phyloP scores from a whole-genome alignment of 139 green algal genomes.

The Coelastrella sp. region DNA sequence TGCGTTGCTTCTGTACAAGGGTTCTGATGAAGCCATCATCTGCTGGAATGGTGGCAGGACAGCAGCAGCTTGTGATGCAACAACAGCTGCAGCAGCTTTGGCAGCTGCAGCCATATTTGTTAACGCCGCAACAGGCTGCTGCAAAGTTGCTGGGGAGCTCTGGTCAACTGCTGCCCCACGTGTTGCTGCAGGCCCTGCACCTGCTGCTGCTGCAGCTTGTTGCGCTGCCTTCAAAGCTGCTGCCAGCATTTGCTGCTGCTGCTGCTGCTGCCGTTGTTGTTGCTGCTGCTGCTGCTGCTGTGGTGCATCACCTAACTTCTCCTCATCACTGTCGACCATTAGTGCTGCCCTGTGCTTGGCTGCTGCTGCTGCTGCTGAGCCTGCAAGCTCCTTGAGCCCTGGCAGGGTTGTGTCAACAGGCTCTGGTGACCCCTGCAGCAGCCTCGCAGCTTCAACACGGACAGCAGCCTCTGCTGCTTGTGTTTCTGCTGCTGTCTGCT shows the following conservation, averaged over 20 bases:
- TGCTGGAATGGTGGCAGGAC: background rate
- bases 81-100: background rate
- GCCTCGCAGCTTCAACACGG: background rate
- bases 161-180: background rate
- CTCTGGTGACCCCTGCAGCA: slow-evolving; percentile 12
- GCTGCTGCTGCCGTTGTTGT: background rate
- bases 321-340: slow-evolving; percentile 29
- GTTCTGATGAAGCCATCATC: background rate
- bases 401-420: slow-evolving; percentile 17
- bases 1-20: background rate
- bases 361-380: slow-evolving; percentile 24
- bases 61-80: background rate
- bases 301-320: background rate
- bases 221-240: background rate
- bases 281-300: background rate
- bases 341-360: slow-evolving; percentile 28
- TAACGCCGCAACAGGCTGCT: background rate
- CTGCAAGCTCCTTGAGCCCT: slow-evolving; percentile 35
- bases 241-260: slow-evolving; percentile 8
- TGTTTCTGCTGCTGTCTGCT: background rate
- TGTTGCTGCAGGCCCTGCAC: background rate
- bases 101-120: background rate
- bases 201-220: background rate
- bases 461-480: slow-evolving; percentile 12
- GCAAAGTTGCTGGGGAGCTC: background rate